Conservation (phyloP, 2,329 filamentous ascomycete species). For the Magnaporthiopsis incrustans region DNA sequence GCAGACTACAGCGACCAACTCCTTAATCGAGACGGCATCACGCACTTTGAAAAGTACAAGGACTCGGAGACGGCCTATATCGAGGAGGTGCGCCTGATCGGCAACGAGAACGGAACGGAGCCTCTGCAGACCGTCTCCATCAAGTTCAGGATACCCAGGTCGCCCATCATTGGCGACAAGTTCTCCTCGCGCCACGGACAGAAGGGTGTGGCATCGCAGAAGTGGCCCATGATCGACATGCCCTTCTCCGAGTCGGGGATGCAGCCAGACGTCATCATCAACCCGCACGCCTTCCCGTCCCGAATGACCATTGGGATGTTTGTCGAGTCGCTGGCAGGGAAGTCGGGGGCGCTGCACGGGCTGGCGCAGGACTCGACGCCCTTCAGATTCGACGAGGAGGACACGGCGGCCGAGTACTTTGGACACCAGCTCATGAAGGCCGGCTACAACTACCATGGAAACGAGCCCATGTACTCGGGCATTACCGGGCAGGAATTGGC, state of each 20-base stretch:
- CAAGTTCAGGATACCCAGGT: conserved; percentile 85
- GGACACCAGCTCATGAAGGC: conserved; percentile 92
- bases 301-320: conserved; percentile 99
- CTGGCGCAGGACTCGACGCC: conserved; percentile 94
- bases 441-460: conserved; percentile 96
- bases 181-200: conserved; percentile 98
- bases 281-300: conserved; percentile 97
- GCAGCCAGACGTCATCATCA: conserved; percentile 96
- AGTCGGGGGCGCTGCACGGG: conserved; percentile 87
- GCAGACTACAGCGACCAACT: conserved; percentile 71
- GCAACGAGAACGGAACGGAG: conserved; percentile 73
- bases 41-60: conserved; percentile 90
- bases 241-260: conserved; percentile 94
- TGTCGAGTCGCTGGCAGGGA: conserved; percentile 91
- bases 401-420: conserved; percentile 90
- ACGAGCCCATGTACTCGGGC: conserved; percentile 97
- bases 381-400: conserved; percentile 87
- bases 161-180: conserved; percentile 94
- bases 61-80: conserved; percentile 81
- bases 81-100: conserved; percentile 87
- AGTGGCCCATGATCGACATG: conserved; percentile 91
- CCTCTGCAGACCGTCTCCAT: conserved; percentile 83
- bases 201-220: conserved; percentile 93
- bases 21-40: conserved; percentile 77
- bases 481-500: conserved; percentile 91